Base-by-base conservation (phyloP, 106 monocot genomes). In the Iris macrosiphon region DNA sequence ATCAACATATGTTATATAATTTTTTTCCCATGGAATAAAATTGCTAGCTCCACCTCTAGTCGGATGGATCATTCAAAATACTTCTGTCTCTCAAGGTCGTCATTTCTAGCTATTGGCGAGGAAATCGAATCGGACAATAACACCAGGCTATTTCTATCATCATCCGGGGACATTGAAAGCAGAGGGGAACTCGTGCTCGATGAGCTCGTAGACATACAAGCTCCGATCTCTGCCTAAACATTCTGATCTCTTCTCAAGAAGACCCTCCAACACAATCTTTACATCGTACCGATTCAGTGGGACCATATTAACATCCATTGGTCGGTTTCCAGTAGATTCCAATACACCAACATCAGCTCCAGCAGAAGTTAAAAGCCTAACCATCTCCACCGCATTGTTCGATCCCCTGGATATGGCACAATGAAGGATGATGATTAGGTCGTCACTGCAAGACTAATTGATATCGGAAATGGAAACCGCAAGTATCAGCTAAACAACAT, bases 391-490 rank as follows among this genome's bases (percentile, higher is more conserved):
- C 5, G 73, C 85, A 5, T 46, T 28, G 1, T 28, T 11, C 23
- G 80, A 76, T 1, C 72, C 85, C 6, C 85, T 72, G 7, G 80
- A 75, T 12, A 80, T 80, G 11, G 85, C 85, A 55, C 85, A 85
- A 60, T 85, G 85, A 20, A 85, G 72, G 21, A 80, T 80, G 12
- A 76, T 85, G 24, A 62, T 66, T 10, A 43, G 51, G 13, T 85
- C 84, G 0, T 54, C 29, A 16, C 75, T 76, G 16, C 75, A 76
- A 8, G 3, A 7, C 16, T 56, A 63, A 55, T 85, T 85, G 11
- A 80, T 43, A 14, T 76, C 72, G 32, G 31, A 55, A 45, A 37
- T 28, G 2, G 69, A 37, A 21, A 70, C 6, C 4, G 65, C 66
- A 10, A 85, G 59, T 27, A 85, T 72, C 43, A 68, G 21, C 8